Evolutionary conservation across 345 rosid genomes (phyloP).

Genomic region (Ricinus communis): DNA sequence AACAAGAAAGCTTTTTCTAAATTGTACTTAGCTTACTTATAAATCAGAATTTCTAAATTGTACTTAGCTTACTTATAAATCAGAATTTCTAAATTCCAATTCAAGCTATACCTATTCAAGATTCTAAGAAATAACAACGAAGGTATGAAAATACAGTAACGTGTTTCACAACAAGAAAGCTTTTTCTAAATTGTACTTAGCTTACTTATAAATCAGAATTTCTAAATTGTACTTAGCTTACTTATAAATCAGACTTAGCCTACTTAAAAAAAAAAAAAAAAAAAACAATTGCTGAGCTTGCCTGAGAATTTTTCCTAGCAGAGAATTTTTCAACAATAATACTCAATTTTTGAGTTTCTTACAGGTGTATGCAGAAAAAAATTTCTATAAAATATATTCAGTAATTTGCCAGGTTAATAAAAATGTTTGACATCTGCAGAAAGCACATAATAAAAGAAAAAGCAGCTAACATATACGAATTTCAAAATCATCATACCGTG

Average conservation of each 20-base stretch:
- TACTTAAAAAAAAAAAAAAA: no score
- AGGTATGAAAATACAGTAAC: background rate
- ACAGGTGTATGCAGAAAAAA: background rate
- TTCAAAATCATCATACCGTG: slow-evolving; percentile 52
- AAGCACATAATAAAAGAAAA: slow-evolving; percentile 8
- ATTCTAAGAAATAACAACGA: background rate
- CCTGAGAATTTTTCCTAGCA: background rate
- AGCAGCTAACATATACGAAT: background rate
- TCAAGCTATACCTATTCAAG: background rate
- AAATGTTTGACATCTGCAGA: background rate
- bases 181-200: background rate
- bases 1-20: background rate
- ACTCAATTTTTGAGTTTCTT: background rate
- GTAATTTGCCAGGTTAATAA: background rate
- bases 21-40: background rate
- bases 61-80: no score
- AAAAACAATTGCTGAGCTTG: background rate
- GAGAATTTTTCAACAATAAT: background rate
- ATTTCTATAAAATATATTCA: background rate
- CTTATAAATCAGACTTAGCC: no score
- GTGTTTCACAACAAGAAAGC: background rate
- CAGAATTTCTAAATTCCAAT: no score
- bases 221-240: no score
- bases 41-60: no score
- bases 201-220: no score